These are phyloP conservation scores for Lycium ferocissimum DNA, from an alignment of 257 asterid species.

Conservation along the genomic window DNA sequence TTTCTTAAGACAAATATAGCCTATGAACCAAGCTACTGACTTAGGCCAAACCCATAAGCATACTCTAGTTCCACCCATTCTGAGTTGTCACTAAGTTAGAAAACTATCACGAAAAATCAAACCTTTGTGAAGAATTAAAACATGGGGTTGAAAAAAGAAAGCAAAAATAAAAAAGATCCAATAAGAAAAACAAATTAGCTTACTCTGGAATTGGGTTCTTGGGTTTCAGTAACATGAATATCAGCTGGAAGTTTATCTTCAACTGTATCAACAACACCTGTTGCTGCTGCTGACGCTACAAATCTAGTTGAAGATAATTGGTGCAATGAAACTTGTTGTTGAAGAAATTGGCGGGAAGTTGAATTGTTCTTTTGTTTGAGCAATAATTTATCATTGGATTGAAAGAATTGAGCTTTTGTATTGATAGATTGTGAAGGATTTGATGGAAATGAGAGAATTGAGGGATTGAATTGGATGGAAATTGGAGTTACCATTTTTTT, in stretches of 20 bases:
- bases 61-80: too few relatives aligned
- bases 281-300: conserved; percentile 56
- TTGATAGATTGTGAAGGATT: conserved; percentile 36
- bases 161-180: conserved; percentile 12
- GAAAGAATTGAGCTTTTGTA: conserved; percentile 34
- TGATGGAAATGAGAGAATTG: conserved; percentile 34
- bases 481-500: conserved; percentile 14
- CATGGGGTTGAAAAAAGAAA: not conserved
- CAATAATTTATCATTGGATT: conserved; percentile 43
- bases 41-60: too few relatives aligned
- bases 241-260: conserved; percentile 84
- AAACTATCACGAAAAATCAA: not conserved
- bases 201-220: conserved; percentile 81
- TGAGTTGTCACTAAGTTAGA: too few relatives aligned
- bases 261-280: conserved; percentile 49
- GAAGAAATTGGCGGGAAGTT: conserved; percentile 54
- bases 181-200: conserved; percentile 1
- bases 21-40: too few relatives aligned
- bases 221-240: conserved; percentile 67
- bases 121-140: not conserved
- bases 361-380: conserved; percentile 33
- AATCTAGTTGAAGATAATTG: conserved; percentile 35
- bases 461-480: conserved; percentile 34
- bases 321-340: not conserved
- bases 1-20: too few relatives aligned